These are phyloP conservation scores for Trichoderma pleuroti DNA, from an alignment of 2,329 filamentous ascomycete genomes.

Conservation along the genomic window DNA sequence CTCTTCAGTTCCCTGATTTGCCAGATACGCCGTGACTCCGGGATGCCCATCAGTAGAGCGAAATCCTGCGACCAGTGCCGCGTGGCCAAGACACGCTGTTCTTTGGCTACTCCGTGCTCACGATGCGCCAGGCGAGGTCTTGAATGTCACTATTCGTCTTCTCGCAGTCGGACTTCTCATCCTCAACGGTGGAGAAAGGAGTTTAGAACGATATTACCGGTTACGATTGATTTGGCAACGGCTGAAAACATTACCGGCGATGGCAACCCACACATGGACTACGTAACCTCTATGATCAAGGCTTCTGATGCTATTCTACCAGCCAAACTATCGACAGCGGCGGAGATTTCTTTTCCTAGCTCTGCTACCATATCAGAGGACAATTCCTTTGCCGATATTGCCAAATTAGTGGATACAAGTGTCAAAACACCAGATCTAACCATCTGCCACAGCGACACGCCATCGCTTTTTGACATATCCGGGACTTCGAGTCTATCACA, in stretches of 20 bases:
- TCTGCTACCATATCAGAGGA: neutral
- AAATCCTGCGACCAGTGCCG: conserved; percentile 11
- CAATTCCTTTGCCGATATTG: neutral
- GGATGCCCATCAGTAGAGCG: neutral
- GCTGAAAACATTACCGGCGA: neutral
- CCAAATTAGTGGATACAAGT: neutral
- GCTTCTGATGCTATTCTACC: neutral
- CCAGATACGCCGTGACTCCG: neutral
- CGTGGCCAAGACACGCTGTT: conserved; percentile 6
- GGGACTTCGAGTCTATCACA: neutral
- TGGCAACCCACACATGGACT: neutral
- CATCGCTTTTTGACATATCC: neutral
- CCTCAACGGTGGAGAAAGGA: neutral
- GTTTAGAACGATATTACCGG: neutral
- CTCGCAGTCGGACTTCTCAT: neutral
- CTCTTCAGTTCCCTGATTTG: neutral
- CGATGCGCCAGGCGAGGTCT: neutral
- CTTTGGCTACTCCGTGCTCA: neutral
- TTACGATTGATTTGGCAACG: neutral
- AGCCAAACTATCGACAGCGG: neutral
- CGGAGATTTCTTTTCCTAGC: neutral
- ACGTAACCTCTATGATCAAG: neutral
- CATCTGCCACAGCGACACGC: neutral
- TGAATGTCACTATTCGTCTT: neutral
- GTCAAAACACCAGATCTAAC: neutral